phyloP scores from a whole-genome alignment of 1,284 basidiomycete genomes.

The Calocybe gambosa region DNA sequence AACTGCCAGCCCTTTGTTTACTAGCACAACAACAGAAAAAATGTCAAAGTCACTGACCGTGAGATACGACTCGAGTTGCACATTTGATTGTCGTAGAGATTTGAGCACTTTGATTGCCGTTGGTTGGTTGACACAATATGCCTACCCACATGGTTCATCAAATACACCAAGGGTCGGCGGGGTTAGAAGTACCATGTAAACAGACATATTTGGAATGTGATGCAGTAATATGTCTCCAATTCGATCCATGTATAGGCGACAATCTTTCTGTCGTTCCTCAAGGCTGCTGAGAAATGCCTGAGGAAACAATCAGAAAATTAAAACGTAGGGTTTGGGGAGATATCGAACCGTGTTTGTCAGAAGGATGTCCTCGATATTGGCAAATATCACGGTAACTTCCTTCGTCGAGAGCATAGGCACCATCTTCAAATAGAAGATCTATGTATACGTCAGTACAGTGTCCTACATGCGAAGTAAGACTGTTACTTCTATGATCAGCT shows the following conservation, averaged over 20 bases:
- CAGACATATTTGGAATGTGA: slow-evolving; percentile 71
- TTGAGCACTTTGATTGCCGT: slow-evolving; percentile 77
- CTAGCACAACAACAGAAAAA: neutral
- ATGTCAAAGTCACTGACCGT: slow-evolving; percentile 40
- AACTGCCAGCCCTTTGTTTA: no score
- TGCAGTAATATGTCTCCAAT: slow-evolving; percentile 82
- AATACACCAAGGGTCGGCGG: neutral
- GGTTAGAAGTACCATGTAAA: slow-evolving; percentile 58
- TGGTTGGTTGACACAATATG: slow-evolving; percentile 89
- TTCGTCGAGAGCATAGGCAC: slow-evolving; percentile 71
- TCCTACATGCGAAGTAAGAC: neutral
- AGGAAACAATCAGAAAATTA: neutral
- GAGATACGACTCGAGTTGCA: slow-evolving; percentile 60
- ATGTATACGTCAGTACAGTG: neutral
- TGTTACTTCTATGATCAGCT: slow-evolving; percentile 79
- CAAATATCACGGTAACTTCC: slow-evolving; percentile 81
- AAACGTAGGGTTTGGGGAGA: neutral
- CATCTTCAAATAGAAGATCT: slow-evolving; percentile 79
- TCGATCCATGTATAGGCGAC: slow-evolving; percentile 81
- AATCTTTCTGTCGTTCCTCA: slow-evolving; percentile 87
- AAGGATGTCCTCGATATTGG: slow-evolving; percentile 88
- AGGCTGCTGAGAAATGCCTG: slow-evolving; percentile 79
- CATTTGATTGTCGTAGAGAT: slow-evolving; percentile 64
- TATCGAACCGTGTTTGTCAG: slow-evolving; percentile 73
- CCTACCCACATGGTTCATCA: slow-evolving; percentile 36